Conservation (phyloP, 345 rosid species). For the Lumnitzera racemosa region DNA sequence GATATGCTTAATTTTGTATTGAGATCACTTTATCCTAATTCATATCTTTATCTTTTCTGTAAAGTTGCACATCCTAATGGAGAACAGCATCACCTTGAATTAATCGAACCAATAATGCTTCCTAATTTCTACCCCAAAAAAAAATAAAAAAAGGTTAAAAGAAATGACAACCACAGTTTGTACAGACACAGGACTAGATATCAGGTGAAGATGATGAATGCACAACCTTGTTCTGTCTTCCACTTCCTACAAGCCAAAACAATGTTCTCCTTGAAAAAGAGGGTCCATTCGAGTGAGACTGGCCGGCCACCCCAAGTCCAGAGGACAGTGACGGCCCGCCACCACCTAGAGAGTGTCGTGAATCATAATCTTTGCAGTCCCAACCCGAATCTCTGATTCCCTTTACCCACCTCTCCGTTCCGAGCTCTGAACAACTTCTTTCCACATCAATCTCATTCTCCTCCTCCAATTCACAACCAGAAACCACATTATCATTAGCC, state of each 20-base stretch:
- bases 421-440: constrained; percentile 14
- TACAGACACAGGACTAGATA: background rate
- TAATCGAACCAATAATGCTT: no score
- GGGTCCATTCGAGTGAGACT: constrained; percentile 38
- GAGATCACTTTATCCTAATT: no score
- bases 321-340: no score
- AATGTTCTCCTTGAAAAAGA: constrained; percentile 94
- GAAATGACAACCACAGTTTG: no score
- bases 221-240: constrained; percentile 66
- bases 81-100: no score
- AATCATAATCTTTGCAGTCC: constrained; percentile 28
- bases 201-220: constrained; percentile 54
- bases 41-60: no score
- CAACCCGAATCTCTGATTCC: constrained; percentile 17
- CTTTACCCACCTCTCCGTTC: constrained; percentile 26
- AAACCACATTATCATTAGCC: constrained; percentile 8
- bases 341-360: background rate
- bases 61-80: no score
- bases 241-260: constrained; percentile 84
- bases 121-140: no score
- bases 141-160: no score
- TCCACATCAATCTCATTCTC: constrained; percentile 26
- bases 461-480: constrained; percentile 8
- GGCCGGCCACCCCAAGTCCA: constrained; percentile 2
- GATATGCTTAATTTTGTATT: no score